These are phyloP conservation scores for Limnomonas spitsbergensis DNA, from an alignment of 139 green algal genomes.

Conservation along the genomic window DNA sequence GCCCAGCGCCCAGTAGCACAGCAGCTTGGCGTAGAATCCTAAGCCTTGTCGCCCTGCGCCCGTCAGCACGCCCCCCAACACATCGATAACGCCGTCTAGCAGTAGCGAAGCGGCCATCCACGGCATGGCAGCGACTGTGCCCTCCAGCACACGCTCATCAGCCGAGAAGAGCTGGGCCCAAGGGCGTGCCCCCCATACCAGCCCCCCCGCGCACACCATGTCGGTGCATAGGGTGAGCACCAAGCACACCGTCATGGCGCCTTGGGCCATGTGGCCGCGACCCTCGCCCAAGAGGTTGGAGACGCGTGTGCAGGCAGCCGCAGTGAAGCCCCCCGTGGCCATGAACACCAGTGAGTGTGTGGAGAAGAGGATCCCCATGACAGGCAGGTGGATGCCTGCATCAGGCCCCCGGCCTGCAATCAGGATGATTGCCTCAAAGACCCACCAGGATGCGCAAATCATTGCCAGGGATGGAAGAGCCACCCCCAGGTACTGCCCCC, in stretches of 20 bases:
- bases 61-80: not conserved
- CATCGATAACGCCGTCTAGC: not conserved
- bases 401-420: not conserved
- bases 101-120: not conserved
- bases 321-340: not conserved
- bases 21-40: not conserved
- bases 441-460: not conserved
- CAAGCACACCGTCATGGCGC: not conserved
- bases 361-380: not conserved
- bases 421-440: slow-evolving; percentile 1
- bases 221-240: not conserved
- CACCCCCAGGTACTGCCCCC: not conserved
- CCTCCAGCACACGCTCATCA: slow-evolving; percentile 6
- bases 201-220: not conserved
- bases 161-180: not conserved
- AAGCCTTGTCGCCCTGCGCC: not conserved
- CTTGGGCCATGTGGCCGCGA: not conserved
- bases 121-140: not conserved
- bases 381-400: not conserved
- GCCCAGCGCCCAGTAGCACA: not conserved
- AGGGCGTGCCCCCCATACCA: not conserved
- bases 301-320: not conserved
- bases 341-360: not conserved
- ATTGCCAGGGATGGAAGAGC: not conserved
- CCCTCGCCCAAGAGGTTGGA: slow-evolving; percentile 1